Conservation (phyloP, 768 basidiomycete genomes). For the Pleurotus tuoliensis region DNA sequence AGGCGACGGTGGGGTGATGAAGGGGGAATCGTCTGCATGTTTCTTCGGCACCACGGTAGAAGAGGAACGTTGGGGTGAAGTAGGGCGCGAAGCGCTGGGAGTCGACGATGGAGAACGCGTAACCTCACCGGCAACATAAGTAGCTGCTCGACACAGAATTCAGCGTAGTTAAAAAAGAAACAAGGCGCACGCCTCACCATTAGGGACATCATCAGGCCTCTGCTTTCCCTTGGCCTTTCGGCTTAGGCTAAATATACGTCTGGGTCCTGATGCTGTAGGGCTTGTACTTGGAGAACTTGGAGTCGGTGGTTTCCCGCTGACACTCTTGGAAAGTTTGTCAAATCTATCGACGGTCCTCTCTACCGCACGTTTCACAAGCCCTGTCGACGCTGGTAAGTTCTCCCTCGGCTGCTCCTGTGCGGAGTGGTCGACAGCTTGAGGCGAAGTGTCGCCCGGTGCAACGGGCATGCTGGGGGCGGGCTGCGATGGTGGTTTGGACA, state of each 20-base stretch:
- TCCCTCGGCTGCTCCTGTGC: slow-evolving; percentile 14
- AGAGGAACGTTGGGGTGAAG: slow-evolving; percentile 18
- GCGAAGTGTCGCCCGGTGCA: slow-evolving; percentile 27
- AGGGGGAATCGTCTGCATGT: slow-evolving; percentile 49
- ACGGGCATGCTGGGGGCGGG: slow-evolving; percentile 21
- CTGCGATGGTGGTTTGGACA: slow-evolving; percentile 19
- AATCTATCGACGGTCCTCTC: slow-evolving; percentile 49
- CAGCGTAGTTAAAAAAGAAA: no score
- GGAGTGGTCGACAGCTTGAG: slow-evolving; percentile 27
- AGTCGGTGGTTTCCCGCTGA: slow-evolving; percentile 36
- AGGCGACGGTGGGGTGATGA: slow-evolving; percentile 74
- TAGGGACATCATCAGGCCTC: slow-evolving; percentile 18
- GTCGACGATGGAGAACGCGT: slow-evolving; percentile 23
- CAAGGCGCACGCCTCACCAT: slow-evolving; percentile 13
- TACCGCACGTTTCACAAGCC: slow-evolving; percentile 51
- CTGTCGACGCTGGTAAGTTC: slow-evolving; percentile 28
- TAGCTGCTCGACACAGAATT: not conserved
- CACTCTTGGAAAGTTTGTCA: slow-evolving; percentile 60
- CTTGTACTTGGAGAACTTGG: slow-evolving; percentile 26
- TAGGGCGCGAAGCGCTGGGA: slow-evolving; percentile 29
- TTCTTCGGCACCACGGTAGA: slow-evolving; percentile 15
- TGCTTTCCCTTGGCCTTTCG: slow-evolving; percentile 49
- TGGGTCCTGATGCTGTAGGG: slow-evolving; percentile 28
- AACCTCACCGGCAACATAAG: not conserved
- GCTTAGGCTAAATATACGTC: slow-evolving; percentile 53